Percentiles rank a stretch among this genome's conserved stretches.
Conservation (phyloP, 345 rosid genomes). For the Salix exigua region DNA sequence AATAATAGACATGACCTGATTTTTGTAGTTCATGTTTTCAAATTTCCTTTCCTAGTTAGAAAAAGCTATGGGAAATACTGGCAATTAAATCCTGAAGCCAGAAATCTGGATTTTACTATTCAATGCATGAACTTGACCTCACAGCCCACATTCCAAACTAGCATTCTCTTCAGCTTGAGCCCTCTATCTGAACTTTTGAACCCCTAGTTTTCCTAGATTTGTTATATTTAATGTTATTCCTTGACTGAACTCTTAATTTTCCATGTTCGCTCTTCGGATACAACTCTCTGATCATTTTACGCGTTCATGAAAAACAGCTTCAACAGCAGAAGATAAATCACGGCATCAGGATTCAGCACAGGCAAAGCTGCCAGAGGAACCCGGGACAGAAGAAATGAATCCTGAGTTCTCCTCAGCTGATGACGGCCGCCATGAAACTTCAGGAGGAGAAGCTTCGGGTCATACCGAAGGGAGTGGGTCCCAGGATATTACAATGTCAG, state of each 20-base stretch:
- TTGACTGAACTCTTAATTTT: neutral
- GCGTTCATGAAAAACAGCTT: constrained; percentile 20
- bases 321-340: constrained; percentile 49
- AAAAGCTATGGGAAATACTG: neutral
- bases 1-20: neutral
- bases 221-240: neutral
- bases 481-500: constrained; percentile 35
- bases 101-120: neutral
- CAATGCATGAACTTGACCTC: neutral
- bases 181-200: neutral
- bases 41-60: neutral
- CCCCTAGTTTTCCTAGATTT: neutral
- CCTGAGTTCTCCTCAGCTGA: constrained; percentile 33
- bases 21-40: neutral
- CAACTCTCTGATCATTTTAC: neutral
- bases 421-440: constrained; percentile 19
- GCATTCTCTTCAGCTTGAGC: neutral
- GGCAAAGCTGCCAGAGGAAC: constrained; percentile 38
- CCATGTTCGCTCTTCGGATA: neutral
- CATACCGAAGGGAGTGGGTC: constrained; percentile 16
- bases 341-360: constrained; percentile 40
- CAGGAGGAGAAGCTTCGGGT: constrained; percentile 20
- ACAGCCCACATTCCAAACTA: neutral
- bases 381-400: constrained; percentile 32
- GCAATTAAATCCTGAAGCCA: neutral